Evolutionary conservation across 768 basidiomycete genomes (phyloP).

Genomic region (Russula dissimulans): DNA sequence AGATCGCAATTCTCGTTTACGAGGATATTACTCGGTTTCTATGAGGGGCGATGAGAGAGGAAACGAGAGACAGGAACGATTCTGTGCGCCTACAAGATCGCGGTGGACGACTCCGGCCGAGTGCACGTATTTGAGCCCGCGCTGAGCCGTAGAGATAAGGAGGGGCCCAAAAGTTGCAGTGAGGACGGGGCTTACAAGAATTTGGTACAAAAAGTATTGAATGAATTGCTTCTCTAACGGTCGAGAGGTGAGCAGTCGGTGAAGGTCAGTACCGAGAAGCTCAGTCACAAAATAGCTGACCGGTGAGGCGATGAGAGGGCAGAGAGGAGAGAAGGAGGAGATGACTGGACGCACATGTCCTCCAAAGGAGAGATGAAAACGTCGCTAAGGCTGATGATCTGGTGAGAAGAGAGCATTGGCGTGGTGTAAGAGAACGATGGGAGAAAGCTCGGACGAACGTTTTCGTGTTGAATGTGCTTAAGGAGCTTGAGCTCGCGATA

Average conservation of each 20-base stretch:
- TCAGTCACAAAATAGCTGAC: conserved; percentile 97
- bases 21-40: conserved; percentile 99
- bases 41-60: conserved; percentile 5
- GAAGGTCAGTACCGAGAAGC: conserved; percentile 94
- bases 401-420: background rate
- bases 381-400: conserved; percentile 98
- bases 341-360: conserved; percentile 60
- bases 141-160: conserved; percentile 36
- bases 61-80: background rate
- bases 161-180: background rate
- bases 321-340: background rate
- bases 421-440: background rate
- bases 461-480: conserved; percentile 98
- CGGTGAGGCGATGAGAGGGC: background rate
- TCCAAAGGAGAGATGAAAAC: conserved; percentile 99
- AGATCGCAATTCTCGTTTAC: conserved; percentile 99
- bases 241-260: conserved; percentile 90
- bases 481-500: conserved; percentile 96
- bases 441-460: conserved; percentile 42
- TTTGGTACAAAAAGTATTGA: conserved; percentile 99
- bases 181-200: conserved; percentile 52
- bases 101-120: conserved; percentile 98
- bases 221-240: conserved; percentile 99
- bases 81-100: conserved; percentile 59
- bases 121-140: conserved; percentile 98